Base-by-base conservation (phyloP, 1,139 yeast species). In the Diutina sp. region DNA sequence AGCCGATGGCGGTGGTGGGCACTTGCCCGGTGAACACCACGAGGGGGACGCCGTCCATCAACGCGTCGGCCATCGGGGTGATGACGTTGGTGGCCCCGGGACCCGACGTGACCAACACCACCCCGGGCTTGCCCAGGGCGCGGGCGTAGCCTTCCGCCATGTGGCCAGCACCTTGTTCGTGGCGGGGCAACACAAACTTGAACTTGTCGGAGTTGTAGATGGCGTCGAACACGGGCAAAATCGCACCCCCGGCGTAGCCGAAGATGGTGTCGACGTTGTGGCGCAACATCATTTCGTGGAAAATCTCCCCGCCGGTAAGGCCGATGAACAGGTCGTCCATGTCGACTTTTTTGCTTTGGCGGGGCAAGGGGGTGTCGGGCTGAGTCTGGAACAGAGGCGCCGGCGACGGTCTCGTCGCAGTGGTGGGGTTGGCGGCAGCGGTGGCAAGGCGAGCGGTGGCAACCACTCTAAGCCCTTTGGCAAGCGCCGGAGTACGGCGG, bases 101-200 rank as follows among this genome's bases (percentile, higher is more conserved):
- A 57, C 99, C 99, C 1, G 97, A 90, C 18, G 99, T 93, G 56
- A 93, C 99, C 66, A 93, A 78, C 58, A 93, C 98, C 62, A 93
- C 96, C 74, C 99, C 99, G n/a, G 97, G 95, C 70, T 90, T 93
- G 59, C 99, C 99, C 29, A 82, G 75, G 45, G 96, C 99, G 64
- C 95, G 80, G 58, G 99, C 98, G 65, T 93, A 93, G 60, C 99
- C 99, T 75, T 93, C 98, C 57, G 99, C 99, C 99, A 93, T 93
- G 72, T 93, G 99, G 56, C 99, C 99, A 28, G 99, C 99, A 71
- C 99, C 99, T 74, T 93, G 99, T 72, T 93, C 99, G 69, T 93
- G 99, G 67, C 96, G 83, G 56, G 99, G 99, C 64, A 93, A 77
- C 58, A 93, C 89, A 69, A 93, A 93, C 63, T 85, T 84, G 78